Evolutionary conservation across 352 stramenopile species (phyloP).

Genomic region (Thraustochytrium sp.): DNA sequence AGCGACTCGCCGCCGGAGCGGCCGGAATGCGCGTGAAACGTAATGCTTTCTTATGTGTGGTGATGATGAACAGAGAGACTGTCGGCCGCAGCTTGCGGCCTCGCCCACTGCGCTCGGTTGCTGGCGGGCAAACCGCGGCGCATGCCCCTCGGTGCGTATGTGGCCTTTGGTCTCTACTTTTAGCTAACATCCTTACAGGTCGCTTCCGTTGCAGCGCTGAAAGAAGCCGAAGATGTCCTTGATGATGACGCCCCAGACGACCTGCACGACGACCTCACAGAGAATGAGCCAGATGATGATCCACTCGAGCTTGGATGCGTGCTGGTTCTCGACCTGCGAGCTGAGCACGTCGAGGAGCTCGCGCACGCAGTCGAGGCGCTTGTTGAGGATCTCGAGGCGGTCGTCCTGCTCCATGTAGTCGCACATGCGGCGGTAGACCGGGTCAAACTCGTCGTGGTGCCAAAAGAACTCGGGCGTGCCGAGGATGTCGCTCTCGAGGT

Average conservation of each 20-base stretch:
- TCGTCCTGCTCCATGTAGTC: slow-evolving; percentile 85
- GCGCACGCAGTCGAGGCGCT: slow-evolving; percentile 79
- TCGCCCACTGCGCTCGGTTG: too few relatives aligned
- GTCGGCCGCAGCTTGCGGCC: too few relatives aligned
- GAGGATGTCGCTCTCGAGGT: slow-evolving; percentile 87
- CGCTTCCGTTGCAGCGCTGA: slow-evolving; percentile 2
- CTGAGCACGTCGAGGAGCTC: slow-evolving; percentile 84
- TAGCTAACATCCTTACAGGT: too few relatives aligned
- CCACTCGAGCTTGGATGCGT: slow-evolving; percentile 81
- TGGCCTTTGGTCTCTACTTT: too few relatives aligned
- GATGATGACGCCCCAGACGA: slow-evolving; percentile 45
- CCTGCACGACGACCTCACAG: slow-evolving; percentile 74
- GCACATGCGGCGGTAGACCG: slow-evolving; percentile 79
- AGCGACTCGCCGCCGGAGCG: too few relatives aligned
- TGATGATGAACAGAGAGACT: too few relatives aligned
- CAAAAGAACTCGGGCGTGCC: slow-evolving; percentile 89
- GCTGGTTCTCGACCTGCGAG: slow-evolving; percentile 77
- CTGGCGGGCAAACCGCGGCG: too few relatives aligned
- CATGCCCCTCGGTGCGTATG: too few relatives aligned
- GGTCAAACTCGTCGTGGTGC: slow-evolving; percentile 84
- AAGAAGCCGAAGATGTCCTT: slow-evolving; percentile 39
- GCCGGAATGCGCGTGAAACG: too few relatives aligned
- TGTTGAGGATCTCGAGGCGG: slow-evolving; percentile 84
- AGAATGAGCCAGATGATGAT: slow-evolving; percentile 89
- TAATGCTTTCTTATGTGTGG: too few relatives aligned